phyloP scores from a whole-genome alignment of 805 yeast species.

The Spathaspora passalidarum region DNA sequence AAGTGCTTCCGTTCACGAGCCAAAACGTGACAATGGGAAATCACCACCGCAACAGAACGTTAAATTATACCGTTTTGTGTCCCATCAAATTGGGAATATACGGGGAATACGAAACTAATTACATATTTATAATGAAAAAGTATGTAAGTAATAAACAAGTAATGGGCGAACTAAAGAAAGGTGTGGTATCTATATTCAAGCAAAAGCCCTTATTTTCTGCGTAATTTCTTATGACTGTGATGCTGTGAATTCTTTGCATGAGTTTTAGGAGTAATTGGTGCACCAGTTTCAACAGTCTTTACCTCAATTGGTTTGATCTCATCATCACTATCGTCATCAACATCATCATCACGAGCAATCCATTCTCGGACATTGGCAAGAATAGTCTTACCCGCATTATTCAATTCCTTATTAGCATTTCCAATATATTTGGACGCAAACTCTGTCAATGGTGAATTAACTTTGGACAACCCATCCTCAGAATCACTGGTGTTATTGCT shows the following conservation, averaged over 20 bases:
- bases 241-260: not conserved
- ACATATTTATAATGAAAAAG: not conserved
- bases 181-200: not conserved
- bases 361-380: slow-evolving; percentile 42
- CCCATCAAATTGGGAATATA: too few species aligned
- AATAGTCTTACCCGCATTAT: slow-evolving; percentile 26
- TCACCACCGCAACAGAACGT: too few species aligned
- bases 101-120: not conserved
- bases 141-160: not conserved
- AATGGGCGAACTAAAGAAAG: not conserved
- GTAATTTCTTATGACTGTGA: not conserved
- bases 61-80: too few species aligned
- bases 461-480: slow-evolving; percentile 27
- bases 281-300: slow-evolving; percentile 2
- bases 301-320: slow-evolving; percentile 10
- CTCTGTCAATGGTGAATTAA: slow-evolving; percentile 58
- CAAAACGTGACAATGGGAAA: too few species aligned
- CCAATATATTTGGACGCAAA: slow-evolving; percentile 65
- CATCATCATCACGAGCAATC: slow-evolving; percentile 35
- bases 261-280: not conserved
- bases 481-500: slow-evolving; percentile 23
- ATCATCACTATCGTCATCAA: slow-evolving; percentile 19
- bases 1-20: not conserved
- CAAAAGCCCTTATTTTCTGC: not conserved
- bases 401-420: slow-evolving; percentile 43